phyloP scores from a whole-genome alignment of 2,329 filamentous ascomycete genomes.

The Colletotrichum lindemuthianum region DNA sequence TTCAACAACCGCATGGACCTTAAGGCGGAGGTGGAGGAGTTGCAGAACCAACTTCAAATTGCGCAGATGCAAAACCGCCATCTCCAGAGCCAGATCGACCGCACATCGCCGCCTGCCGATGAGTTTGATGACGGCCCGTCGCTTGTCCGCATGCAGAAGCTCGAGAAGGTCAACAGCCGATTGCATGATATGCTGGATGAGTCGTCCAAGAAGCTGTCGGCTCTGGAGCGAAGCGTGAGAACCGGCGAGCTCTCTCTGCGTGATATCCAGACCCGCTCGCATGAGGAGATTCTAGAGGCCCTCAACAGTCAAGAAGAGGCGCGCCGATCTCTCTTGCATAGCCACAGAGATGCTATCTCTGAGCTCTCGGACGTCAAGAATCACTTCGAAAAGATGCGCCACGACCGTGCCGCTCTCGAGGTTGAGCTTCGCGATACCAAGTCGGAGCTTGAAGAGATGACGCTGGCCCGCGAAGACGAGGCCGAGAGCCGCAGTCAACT shows the following conservation, averaged over 20 bases:
- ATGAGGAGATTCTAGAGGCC: conserved; percentile 92
- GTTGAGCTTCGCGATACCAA: conserved; percentile 86
- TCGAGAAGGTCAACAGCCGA: conserved; percentile 90
- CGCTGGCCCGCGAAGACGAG: conserved; percentile 84
- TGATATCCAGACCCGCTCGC: conserved; percentile 91
- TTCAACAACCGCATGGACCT: conserved; percentile 92
- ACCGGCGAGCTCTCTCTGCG: conserved; percentile 88
- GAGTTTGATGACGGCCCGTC: conserved; percentile 80
- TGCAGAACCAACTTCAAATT: conserved; percentile 94
- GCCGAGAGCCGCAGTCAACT: conserved; percentile 87
- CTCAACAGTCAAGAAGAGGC: conserved; percentile 94
- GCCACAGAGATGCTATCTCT: conserved; percentile 85
- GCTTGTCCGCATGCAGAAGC: conserved; percentile 82
- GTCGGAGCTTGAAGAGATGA: conserved; percentile 85
- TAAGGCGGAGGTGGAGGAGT: conserved; percentile 87
- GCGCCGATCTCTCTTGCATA: conserved; percentile 80
- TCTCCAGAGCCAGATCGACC: conserved; percentile 86
- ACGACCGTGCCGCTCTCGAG: conserved; percentile 81
- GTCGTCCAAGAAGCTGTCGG: conserved; percentile 90
- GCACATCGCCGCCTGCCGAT: conserved; percentile 70
- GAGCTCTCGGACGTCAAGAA: conserved; percentile 89
- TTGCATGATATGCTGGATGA: conserved; percentile 96
- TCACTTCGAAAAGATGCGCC: conserved; percentile 87
- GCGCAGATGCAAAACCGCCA: conserved; percentile 96
- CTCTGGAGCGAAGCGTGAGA: conserved; percentile 85